Base-by-base conservation (phyloP, 1,284 basidiomycete genomes). In the Tilletia walkeri region DNA sequence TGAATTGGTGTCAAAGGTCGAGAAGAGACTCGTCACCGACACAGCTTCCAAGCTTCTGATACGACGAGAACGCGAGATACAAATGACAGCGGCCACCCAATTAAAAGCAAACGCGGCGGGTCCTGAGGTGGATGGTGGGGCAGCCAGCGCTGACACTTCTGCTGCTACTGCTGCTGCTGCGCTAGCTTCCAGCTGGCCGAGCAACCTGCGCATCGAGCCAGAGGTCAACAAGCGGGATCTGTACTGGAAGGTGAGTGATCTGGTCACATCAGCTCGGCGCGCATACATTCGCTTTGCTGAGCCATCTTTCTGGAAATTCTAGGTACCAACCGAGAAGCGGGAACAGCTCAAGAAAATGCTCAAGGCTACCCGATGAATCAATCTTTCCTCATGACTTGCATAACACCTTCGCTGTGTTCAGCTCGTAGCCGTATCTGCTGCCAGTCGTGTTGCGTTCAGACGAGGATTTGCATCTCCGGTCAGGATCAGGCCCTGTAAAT, bases 221-320 rank as follows among this genome's bases (percentile, higher is more conserved):
- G 67, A 75, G 68, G 59, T 78, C 66, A 71, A 41, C 71, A 75
- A 74, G 41, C 74, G 67, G 68, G 72, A 75, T 49, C 67, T 78
- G 1, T 78, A 75, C 59, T 78, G 76, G 76, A 78, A 78, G 71
- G 76, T 76, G 68, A 71, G 76, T 70, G 1, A 36, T 5, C 38
- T 7, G 14, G 56, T 38, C 36, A 30, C 5, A 30, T 16, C 18
- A 18, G 14, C 24, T 1, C 1, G 36, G 56, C 34, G 24, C 20
- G 18, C 9, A 24, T 24, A 2, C 10, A 10, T 16, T 9, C 56
- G 14, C 56, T 9, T 16, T 36, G 12, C 56, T 61, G 24, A 61
- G 16, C 56, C 56, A 16, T 34, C 56, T 61, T 38, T 56, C 53
- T n/a, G 12, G 9, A 10, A 34, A 2, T 18, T 16, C 16, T 30